Evolutionary conservation across 306 rosid species (phyloP).

Genomic region (Fagus crenata): DNA sequence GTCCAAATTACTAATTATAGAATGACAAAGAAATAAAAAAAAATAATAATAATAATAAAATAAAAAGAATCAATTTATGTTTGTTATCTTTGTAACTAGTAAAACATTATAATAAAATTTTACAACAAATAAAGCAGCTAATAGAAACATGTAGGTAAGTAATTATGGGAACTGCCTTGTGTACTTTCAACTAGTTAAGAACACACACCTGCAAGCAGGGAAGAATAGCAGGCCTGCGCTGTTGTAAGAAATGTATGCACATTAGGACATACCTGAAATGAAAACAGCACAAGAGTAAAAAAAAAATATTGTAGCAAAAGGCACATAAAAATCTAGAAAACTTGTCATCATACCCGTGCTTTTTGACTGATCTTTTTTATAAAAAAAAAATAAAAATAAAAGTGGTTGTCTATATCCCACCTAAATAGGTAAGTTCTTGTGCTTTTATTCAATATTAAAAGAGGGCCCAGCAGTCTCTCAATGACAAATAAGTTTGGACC

Average conservation of each 20-base stretch:
- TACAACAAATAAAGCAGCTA: not conserved
- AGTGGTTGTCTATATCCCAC: not conserved
- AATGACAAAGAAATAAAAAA: not conserved
- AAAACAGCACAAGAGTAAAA: constrained; percentile 26
- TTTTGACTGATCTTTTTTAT: not conserved
- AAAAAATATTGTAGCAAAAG: not conserved
- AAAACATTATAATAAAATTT: not conserved
- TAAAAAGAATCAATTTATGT: not conserved
- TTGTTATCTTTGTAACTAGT: not conserved
- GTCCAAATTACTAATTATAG: not conserved
- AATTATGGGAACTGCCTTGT: constrained; percentile 1
- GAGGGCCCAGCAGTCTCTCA: not conserved
- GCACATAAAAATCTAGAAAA: not conserved
- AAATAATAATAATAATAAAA: not conserved
- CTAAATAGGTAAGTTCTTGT: not conserved
- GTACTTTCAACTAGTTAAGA: not conserved
- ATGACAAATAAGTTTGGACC: not conserved
- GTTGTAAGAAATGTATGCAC: constrained; percentile 95
- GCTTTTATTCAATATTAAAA: not conserved
- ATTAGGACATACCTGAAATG: constrained; percentile 92
- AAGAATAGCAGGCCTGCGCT: constrained; percentile 80
- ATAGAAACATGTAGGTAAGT: not conserved
- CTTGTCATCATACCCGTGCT: not conserved
- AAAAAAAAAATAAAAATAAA: not conserved
- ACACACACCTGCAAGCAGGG: constrained; percentile 91